Conservation (phyloP, 768 basidiomycete genomes). For the Clavaria fumosa region DNA sequence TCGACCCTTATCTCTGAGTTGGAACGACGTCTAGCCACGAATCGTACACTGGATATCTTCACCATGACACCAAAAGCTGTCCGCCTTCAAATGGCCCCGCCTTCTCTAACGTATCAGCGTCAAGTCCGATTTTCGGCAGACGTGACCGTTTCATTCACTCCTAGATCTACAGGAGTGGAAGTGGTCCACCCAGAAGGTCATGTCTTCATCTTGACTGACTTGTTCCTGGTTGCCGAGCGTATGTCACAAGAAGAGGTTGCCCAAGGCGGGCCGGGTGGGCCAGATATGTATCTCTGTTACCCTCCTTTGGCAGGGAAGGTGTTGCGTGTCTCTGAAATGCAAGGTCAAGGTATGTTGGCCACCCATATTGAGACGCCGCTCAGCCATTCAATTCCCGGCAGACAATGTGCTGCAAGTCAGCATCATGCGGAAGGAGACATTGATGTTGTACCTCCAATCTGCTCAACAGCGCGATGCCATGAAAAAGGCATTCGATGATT, state of each 20-base stretch:
- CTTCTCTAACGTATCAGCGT: slow-evolving; percentile 62
- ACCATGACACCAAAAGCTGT: slow-evolving; percentile 89
- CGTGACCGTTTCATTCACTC: slow-evolving; percentile 61
- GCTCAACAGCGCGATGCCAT: slow-evolving; percentile 43
- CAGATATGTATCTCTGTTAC: slow-evolving; percentile 87
- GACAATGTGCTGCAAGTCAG: slow-evolving; percentile 61
- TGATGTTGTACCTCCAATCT: slow-evolving; percentile 51
- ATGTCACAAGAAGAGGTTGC: slow-evolving; percentile 54
- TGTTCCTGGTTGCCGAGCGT: slow-evolving; percentile 82
- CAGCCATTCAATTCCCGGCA: slow-evolving; percentile 17
- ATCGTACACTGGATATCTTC: slow-evolving; percentile 81
- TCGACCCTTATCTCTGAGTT: slow-evolving; percentile 53
- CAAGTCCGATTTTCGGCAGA: slow-evolving; percentile 59
- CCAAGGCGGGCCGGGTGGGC: slow-evolving; percentile 33
- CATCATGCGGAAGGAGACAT: slow-evolving; percentile 78
- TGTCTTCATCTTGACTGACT: slow-evolving; percentile 80
- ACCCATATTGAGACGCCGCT: slow-evolving; percentile 1
- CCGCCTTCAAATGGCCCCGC: slow-evolving; percentile 78
- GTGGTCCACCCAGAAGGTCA: slow-evolving; percentile 67
- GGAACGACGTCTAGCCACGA: slow-evolving; percentile 63
- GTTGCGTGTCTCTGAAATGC: slow-evolving; percentile 49
- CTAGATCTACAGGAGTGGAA: slow-evolving; percentile 58
- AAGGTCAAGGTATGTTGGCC: slow-evolving; percentile 37
- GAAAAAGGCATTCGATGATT: slow-evolving; percentile 60
- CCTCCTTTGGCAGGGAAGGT: slow-evolving; percentile 94